These are phyloP conservation scores for Barnettozyma sucrosica DNA, from an alignment of 805 yeast species.

Conservation along the genomic window DNA sequence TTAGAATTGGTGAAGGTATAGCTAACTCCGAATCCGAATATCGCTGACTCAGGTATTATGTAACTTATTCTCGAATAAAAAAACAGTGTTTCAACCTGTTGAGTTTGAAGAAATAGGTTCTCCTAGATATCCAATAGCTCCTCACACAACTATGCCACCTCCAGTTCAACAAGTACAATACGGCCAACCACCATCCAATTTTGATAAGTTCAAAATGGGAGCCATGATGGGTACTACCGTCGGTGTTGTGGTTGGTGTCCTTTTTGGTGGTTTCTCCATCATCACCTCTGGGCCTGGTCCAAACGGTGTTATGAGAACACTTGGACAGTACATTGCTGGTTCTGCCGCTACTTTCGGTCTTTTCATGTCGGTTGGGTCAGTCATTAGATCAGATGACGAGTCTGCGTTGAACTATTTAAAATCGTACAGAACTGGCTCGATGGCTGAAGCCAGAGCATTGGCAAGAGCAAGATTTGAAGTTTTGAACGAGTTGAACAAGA, in stretches of 20 bases:
- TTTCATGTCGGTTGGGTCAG: constrained; percentile 94
- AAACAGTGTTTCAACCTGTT: not conserved
- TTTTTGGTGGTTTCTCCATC: constrained; percentile 91
- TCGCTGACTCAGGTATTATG: not conserved
- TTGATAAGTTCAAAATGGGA: constrained; percentile 98
- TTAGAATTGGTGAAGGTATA: too few relatives aligned
- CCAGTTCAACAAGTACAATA: constrained; percentile 67
- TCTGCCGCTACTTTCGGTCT: constrained; percentile 96
- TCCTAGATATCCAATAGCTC: not conserved
- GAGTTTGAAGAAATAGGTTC: not conserved
- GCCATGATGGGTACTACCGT: constrained; percentile 82
- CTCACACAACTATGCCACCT: constrained; percentile 16
- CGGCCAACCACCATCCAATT: constrained; percentile 68
- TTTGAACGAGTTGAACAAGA: constrained; percentile 20
- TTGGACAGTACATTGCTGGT: constrained; percentile 94
- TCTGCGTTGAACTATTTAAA: constrained; percentile 19
- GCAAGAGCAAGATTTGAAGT: constrained; percentile 37
- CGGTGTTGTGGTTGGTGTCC: constrained; percentile 91
- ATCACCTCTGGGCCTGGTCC: constrained; percentile 97
- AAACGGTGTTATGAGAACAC: constrained; percentile 90
- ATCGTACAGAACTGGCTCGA: constrained; percentile 31
- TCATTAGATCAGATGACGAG: constrained; percentile 66
- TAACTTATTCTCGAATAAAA: not conserved
- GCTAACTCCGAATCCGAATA: not conserved
- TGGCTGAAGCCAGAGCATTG: constrained; percentile 36